phyloP scores from a whole-genome alignment of 2,329 filamentous ascomycete genomes.

The Aspergillus brasiliensis region DNA sequence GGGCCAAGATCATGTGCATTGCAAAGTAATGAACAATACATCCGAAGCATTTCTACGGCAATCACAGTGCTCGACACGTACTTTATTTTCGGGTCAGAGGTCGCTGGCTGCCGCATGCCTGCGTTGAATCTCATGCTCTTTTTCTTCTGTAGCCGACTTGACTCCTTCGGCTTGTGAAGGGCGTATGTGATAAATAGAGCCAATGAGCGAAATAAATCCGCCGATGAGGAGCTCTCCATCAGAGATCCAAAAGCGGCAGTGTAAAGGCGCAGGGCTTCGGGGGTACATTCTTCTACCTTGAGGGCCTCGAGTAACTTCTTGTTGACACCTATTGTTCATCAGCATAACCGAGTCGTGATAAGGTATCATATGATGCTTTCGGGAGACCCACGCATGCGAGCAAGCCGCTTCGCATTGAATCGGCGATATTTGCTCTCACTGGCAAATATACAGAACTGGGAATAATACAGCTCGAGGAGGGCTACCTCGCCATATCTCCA shows the following conservation, averaged over 20 bases:
- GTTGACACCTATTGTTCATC: constrained; percentile 67
- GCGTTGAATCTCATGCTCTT: constrained; percentile 45
- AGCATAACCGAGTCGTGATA: constrained; percentile 15
- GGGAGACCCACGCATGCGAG: constrained; percentile 76
- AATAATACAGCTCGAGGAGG: constrained; percentile 87
- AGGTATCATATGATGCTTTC: neutral
- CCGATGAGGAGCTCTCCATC: constrained; percentile 76
- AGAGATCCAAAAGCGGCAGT: constrained; percentile 77
- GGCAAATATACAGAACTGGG: constrained; percentile 85
- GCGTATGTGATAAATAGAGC: constrained; percentile 93
- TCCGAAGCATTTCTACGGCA: constrained; percentile 71
- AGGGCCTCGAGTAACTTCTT: constrained; percentile 87
- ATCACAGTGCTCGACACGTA: constrained; percentile 66
- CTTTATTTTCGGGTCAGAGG: constrained; percentile 37
- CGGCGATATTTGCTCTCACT: constrained; percentile 87
- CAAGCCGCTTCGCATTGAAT: constrained; percentile 85
- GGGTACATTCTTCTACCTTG: constrained; percentile 77
- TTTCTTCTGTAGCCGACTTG: constrained; percentile 46
- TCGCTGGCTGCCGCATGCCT: constrained; percentile 30
- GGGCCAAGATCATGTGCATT: constrained; percentile 67
- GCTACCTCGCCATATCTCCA: constrained; percentile 79
- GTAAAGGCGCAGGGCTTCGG: constrained; percentile 73
- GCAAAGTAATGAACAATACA: constrained; percentile 78
- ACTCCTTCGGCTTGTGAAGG: constrained; percentile 65
- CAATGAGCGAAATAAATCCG: constrained; percentile 81